Percentiles rank a stretch among this genome's conserved stretches.
Evolutionary conservation across 169 alveolate species (phyloP).

Genomic region (Plasmodium yoelii): DNA sequence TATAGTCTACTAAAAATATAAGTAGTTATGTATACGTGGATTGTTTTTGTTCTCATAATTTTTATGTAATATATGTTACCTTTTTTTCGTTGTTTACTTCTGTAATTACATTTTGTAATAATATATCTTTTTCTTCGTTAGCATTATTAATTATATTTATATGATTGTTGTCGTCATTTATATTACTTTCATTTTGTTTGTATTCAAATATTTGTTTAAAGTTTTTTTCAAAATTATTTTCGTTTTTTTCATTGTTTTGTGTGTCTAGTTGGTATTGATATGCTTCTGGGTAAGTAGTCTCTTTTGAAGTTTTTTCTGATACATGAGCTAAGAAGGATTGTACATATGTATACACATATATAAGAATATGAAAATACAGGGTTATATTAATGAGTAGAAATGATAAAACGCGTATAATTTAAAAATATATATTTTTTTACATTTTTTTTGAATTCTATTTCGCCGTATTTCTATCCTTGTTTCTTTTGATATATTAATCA

Average conservation of each 20-base stretch:
- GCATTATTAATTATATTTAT: conserved; percentile 19
- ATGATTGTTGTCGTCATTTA: conserved; percentile 20
- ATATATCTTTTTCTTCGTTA: conserved; percentile 30
- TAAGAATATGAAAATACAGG: neutral
- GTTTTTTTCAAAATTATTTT: conserved; percentile 13
- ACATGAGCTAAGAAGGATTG: too few relatives aligned
- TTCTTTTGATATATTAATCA: conserved; percentile 37
- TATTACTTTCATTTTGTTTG: conserved; percentile 19
- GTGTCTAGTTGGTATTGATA: conserved; percentile 1
- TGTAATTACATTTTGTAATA: conserved; percentile 15
- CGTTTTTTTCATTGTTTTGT: neutral
- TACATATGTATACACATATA: too few relatives aligned
- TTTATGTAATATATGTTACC: conserved; percentile 5
- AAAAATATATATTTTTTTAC: conserved; percentile 13
- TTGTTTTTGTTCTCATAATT: neutral
- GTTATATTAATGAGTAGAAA: neutral
- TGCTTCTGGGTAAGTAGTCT: neutral
- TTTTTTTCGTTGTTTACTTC: conserved; percentile 27
- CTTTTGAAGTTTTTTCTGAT: neutral
- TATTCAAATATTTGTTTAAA: conserved; percentile 32
- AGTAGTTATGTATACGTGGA: too few relatives aligned
- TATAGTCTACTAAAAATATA: too few relatives aligned
- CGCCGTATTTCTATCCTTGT: conserved; percentile 63
- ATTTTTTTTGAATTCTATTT: conserved; percentile 37
- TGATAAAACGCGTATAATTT: neutral